Conservation (phyloP, 306 rosid species). For the Morella rubra region DNA sequence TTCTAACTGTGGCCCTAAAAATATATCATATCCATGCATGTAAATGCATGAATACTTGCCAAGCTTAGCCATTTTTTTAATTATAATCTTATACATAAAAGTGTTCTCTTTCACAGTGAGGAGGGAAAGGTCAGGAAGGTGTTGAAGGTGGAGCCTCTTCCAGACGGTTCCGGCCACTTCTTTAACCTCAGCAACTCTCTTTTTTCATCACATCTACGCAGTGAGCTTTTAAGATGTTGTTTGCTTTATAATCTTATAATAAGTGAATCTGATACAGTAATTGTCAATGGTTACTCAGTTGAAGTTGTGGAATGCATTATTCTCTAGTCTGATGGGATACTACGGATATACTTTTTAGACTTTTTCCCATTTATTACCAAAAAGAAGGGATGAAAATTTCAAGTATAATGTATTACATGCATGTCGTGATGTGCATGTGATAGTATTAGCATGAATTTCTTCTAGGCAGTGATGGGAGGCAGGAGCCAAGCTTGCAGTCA, state of each 20-base stretch:
- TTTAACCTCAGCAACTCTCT: slow-evolving; percentile 78
- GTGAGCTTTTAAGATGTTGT: slow-evolving; percentile 4
- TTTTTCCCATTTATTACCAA: background rate
- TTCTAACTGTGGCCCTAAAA: slow-evolving; percentile 8
- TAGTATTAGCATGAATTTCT: background rate
- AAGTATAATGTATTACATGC: background rate
- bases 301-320: background rate
- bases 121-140: slow-evolving; percentile 89
- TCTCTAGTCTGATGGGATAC: background rate
- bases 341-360: background rate
- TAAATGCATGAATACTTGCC: background rate
- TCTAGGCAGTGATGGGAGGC: too few species aligned
- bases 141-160: slow-evolving; percentile 89
- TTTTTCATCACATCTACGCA: slow-evolving; percentile 28
- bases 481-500: too few species aligned
- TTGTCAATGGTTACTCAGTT: background rate
- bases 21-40: background rate
- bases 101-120: slow-evolving; percentile 60
- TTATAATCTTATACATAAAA: slow-evolving; percentile 10
- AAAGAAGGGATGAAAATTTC: background rate
- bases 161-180: slow-evolving; percentile 89
- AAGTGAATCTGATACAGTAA: slow-evolving; percentile 6
- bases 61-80: background rate
- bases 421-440: background rate
- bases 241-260: slow-evolving; percentile 2